Conservation (phyloP, 176 grass and related monocot species). For the Phoenix roebelenii region DNA sequence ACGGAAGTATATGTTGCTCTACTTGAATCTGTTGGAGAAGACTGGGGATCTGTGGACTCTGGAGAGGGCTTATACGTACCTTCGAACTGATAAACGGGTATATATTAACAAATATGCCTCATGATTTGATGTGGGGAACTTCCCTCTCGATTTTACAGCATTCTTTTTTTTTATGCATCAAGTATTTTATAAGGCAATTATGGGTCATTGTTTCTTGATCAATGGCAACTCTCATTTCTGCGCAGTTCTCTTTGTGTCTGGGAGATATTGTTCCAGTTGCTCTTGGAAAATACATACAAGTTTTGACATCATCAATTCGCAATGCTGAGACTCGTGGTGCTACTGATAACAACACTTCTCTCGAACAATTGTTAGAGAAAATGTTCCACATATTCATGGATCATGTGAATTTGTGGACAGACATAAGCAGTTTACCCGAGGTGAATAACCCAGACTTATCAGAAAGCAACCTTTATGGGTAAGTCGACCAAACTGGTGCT, state of each 20-base stretch:
- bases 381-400: slow-evolving; percentile 94
- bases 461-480: slow-evolving; percentile 79
- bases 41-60: slow-evolving; percentile 74
- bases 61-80: slow-evolving; percentile 75
- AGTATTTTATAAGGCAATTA: too few relatives aligned
- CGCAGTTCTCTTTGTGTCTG: slow-evolving; percentile 87
- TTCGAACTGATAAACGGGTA: slow-evolving; percentile 90
- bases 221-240: slow-evolving; percentile 18
- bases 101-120: neutral
- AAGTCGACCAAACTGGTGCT: slow-evolving; percentile 20
- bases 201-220: neutral
- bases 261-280: slow-evolving; percentile 70
- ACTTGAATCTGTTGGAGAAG: slow-evolving; percentile 85
- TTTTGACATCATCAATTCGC: slow-evolving; percentile 61
- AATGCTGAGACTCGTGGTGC: slow-evolving; percentile 33
- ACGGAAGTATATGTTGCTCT: slow-evolving; percentile 82
- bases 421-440: slow-evolving; percentile 74
- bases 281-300: slow-evolving; percentile 90
- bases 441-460: slow-evolving; percentile 60
- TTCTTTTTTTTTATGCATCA: neutral
- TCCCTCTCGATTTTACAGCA: too few relatives aligned
- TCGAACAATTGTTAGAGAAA: slow-evolving; percentile 85
- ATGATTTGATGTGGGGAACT: neutral
- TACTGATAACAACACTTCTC: slow-evolving; percentile 31
- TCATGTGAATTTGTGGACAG: slow-evolving; percentile 72